Evolutionary conservation across 1,284 basidiomycete genomes (phyloP), one percentile per base, ranked within the genome.

Genomic region (Microbotryum scabiosae): DNA sequence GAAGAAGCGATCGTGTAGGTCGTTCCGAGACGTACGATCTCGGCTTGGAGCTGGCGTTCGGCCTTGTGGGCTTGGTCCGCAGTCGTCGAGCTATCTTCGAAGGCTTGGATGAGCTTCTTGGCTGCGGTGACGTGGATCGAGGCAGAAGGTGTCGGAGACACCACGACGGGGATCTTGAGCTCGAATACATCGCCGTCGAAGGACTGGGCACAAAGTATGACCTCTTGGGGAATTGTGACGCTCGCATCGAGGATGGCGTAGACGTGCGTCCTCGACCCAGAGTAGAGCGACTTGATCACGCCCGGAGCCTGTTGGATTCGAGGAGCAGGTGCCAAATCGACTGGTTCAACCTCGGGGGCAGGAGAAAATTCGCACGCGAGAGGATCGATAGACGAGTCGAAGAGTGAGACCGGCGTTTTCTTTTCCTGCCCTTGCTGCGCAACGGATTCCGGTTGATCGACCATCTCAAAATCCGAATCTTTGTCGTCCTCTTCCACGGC

Each of bases 111-210:
- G 41, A 84, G 74, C 23, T 73, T 74, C 61, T 79, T 78, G 0
- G 82, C 83, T 3, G 80, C 79, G n/a, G 84, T 73, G 0, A 78
- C 77, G 64, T 84, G 83, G 10, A 84, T 70, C 32, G 58, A 51
- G 1, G 60, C 25, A 4, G 54, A 47, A 2, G n/a, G 28, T 26
- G 6, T 6, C 4, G 23, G 20, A 45, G 23, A 16, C 23, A 23
- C 2, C 21, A 43, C 21, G 54, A 64, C 44, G 20, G 63, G 63
- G 4, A 64, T 41, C 16, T 49, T 30, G 41, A 64, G 41, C 21
- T 28, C 45, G 30, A 64, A 26, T 26, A 50, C 5, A 4, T 62
- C 41, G 10, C 57, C 60, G 1, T 49, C 36, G 28, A 28, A 50
- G 26, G 62, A 51, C 21, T 56, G 41, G 46, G 51, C 61, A 21